phyloP scores from a whole-genome alignment of 805 yeast species.

The Wickerhamomyces pijperi region DNA sequence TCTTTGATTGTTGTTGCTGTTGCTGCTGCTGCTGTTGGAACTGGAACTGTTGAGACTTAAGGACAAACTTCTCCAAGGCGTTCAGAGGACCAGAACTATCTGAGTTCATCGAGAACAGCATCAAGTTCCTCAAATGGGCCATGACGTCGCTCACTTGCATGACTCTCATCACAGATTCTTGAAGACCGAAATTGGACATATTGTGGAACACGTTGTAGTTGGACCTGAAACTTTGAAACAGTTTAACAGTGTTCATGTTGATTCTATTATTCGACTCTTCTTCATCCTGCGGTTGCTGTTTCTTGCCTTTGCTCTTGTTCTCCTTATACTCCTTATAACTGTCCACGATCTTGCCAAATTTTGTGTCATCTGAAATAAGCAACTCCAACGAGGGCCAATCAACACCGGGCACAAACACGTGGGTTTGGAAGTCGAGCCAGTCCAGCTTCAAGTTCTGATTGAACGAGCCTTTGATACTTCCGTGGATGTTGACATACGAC shows the following conservation, averaged over 20 bases:
- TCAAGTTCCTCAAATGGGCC: slow-evolving; percentile 57
- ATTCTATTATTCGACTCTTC: neutral
- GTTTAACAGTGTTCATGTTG: slow-evolving; percentile 8
- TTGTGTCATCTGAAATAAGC: slow-evolving; percentile 21
- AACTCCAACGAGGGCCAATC: slow-evolving; percentile 35
- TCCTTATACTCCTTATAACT: slow-evolving; percentile 1
- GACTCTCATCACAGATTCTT: slow-evolving; percentile 54
- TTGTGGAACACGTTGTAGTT: slow-evolving; percentile 33
- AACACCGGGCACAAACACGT: slow-evolving; percentile 33
- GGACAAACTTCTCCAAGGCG: slow-evolving; percentile 34
- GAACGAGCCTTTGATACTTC: slow-evolving; percentile 51
- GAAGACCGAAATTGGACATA: slow-evolving; percentile 50
- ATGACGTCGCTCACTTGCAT: slow-evolving; percentile 72
- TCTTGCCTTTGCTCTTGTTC: too few relatives aligned
- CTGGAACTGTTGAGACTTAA: slow-evolving; percentile 5
- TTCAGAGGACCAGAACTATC: slow-evolving; percentile 43
- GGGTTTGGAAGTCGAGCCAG: slow-evolving; percentile 53
- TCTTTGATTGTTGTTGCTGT: too few relatives aligned
- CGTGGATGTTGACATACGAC: slow-evolving; percentile 49
- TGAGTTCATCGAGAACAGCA: slow-evolving; percentile 40
- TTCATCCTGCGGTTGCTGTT: too few relatives aligned
- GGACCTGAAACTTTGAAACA: slow-evolving; percentile 22
- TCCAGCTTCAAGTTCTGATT: slow-evolving; percentile 56
- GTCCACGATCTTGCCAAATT: slow-evolving; percentile 1
- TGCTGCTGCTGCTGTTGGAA: slow-evolving; percentile 1